These are phyloP conservation scores for Penicillium sp. DNA, from an alignment of 2,329 filamentous ascomycete species.

Conservation along the genomic window DNA sequence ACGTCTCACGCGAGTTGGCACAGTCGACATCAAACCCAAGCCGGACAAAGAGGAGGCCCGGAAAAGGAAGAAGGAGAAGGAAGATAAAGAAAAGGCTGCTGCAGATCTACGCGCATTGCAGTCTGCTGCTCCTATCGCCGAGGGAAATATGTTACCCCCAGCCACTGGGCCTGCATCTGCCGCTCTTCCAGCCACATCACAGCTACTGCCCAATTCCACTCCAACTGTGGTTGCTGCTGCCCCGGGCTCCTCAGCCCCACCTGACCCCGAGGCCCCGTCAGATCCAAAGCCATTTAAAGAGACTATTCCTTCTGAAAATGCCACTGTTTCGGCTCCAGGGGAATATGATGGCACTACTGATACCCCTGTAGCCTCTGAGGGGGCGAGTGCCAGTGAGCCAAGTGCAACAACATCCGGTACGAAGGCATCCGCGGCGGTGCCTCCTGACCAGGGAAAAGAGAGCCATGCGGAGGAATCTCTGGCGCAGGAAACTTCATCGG, in stretches of 20 bases:
- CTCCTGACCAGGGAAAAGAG: neutral
- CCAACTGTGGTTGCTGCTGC: neutral
- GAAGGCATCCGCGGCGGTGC: neutral
- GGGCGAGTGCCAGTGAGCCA: neutral
- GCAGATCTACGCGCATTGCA: conserved; percentile 21
- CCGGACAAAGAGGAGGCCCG: conserved; percentile 48
- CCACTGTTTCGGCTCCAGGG: neutral
- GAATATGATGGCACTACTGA: neutral
- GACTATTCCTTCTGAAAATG: neutral
- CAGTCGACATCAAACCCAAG: conserved; percentile 51
- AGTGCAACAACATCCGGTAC: neutral
- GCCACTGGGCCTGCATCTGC: conserved; percentile 9
- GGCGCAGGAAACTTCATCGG: neutral
- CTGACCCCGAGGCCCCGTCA: neutral
- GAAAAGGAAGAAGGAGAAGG: conserved; percentile 35
- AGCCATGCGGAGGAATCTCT: neutral
- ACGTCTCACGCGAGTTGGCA: conserved; percentile 70
- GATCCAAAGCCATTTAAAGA: conserved; percentile 2
- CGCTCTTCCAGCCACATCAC: conserved; percentile 4
- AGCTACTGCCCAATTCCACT: neutral
- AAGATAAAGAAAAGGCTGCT: conserved; percentile 28
- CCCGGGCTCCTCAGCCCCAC: neutral
- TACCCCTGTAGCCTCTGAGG: neutral
- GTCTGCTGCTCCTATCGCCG: neutral
- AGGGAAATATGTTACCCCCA: neutral